phyloP scores from a whole-genome alignment of 495 filamentous ascomycete genomes.

The Aspergillus campestris region DNA sequence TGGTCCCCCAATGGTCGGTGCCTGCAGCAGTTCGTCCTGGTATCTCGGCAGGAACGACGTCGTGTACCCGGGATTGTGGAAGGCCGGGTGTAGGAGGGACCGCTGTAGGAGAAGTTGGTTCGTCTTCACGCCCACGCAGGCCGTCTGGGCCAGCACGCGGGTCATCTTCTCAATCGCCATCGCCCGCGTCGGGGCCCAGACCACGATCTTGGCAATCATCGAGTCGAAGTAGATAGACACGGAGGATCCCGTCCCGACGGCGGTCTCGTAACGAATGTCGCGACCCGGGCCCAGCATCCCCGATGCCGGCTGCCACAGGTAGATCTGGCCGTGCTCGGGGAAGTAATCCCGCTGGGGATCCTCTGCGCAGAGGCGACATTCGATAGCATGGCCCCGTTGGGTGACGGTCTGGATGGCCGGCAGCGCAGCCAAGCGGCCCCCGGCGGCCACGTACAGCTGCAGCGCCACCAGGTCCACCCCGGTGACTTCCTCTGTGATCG shows the following conservation, averaged over 20 bases:
- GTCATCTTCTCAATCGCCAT: conserved; percentile 69
- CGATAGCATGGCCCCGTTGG: conserved; percentile 67
- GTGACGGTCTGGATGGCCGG: conserved; percentile 59
- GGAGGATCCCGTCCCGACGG: conserved; percentile 71
- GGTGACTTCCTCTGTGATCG: conserved; percentile 82
- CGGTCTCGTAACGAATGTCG: conserved; percentile 73
- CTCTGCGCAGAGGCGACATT: conserved; percentile 85
- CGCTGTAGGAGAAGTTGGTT: conserved; percentile 84
- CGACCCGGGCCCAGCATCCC: conserved; percentile 48
- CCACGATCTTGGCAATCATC: conserved; percentile 92
- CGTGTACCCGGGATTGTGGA: conserved; percentile 72
- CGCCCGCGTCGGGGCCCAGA: conserved; percentile 59
- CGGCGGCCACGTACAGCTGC: conserved; percentile 77
- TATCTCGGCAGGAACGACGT: conserved; percentile 83
- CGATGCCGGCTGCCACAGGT: conserved; percentile 39
- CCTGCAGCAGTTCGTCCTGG: conserved; percentile 50
- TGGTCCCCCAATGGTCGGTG: background rate
- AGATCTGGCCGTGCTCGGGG: conserved; percentile 70
- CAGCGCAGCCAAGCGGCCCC: conserved; percentile 58
- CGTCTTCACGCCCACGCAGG: conserved; percentile 73
- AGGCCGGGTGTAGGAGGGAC: conserved; percentile 59
- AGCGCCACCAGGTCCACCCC: conserved; percentile 81
- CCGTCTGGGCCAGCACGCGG: conserved; percentile 65
- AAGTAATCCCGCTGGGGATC: conserved; percentile 74
- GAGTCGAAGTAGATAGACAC: conserved; percentile 84